These are phyloP conservation scores for Takakia lepidozioides DNA, from an alignment of 225 moss, liverwort and hornwort species.

Conservation along the genomic window DNA sequence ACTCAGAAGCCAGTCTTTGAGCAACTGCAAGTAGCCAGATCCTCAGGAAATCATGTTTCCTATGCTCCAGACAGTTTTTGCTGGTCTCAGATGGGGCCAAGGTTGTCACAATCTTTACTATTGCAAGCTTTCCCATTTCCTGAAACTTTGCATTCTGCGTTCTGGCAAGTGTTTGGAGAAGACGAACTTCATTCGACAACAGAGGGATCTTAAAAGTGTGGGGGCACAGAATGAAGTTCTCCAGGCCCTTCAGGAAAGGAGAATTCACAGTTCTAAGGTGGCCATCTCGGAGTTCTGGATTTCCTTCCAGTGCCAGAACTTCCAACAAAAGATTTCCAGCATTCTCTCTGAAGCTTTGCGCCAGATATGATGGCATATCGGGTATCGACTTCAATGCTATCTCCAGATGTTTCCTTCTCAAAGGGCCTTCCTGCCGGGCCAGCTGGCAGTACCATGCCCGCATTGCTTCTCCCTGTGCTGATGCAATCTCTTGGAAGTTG, in stretches of 20 bases:
- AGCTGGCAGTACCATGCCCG: constrained; percentile 26
- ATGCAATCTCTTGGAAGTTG: constrained; percentile 19
- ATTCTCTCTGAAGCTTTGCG: constrained; percentile 14
- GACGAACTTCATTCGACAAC: constrained; percentile 16
- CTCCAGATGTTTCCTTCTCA: constrained; percentile 27
- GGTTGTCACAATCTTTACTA: constrained; percentile 22
- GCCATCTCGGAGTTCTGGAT: constrained; percentile 12
- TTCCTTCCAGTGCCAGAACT: constrained; percentile 13
- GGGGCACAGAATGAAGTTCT: constrained; percentile 19
- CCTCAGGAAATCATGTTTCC: constrained; percentile 21
- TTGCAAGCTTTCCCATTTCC: constrained; percentile 23
- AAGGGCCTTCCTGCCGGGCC: constrained; percentile 3
- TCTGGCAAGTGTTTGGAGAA: constrained; percentile 25
- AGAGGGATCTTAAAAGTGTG: constrained; percentile 27
- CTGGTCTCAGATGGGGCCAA: constrained; percentile 1
- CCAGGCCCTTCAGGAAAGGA: constrained; percentile 9
- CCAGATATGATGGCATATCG: constrained; percentile 22
- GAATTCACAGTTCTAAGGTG: no score
- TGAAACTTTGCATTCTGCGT: constrained; percentile 22
- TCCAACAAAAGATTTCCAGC: constrained; percentile 19
- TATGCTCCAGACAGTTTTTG: constrained; percentile 7
- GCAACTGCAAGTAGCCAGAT: constrained; percentile 18
- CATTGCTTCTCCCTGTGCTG: constrained; percentile 21
- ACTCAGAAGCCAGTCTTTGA: no score
- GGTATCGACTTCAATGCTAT: constrained; percentile 16